These are phyloP conservation scores for Penicillium atrosanguineum DNA, from an alignment of 495 filamentous ascomycete species.

Conservation along the genomic window DNA sequence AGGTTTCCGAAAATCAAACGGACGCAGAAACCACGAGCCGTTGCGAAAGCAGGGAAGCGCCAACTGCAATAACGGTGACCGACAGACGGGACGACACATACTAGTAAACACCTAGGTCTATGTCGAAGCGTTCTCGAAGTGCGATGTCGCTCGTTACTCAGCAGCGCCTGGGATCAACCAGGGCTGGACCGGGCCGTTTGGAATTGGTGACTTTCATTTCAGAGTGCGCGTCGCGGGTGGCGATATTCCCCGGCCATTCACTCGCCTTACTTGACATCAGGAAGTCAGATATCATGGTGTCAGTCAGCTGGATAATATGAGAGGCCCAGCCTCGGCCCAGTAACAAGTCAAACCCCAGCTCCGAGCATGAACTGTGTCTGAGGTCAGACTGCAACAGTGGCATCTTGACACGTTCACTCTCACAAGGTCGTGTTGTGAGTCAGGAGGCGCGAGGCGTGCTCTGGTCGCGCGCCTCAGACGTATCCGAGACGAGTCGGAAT, in stretches of 20 bases:
- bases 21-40: not conserved
- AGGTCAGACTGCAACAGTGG: conserved; percentile 8
- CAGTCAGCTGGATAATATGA: not conserved
- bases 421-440: conserved; percentile 7
- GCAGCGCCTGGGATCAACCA: not conserved
- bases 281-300: no score
- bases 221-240: conserved; percentile 1
- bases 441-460: conserved; percentile 3
- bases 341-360: not conserved
- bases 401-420: conserved; percentile 1
- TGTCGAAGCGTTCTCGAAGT: conserved; percentile 18
- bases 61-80: conserved; percentile 11
- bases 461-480: not conserved
- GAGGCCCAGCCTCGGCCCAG: not conserved
- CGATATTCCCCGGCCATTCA: not conserved
- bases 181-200: not conserved
- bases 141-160: not conserved
- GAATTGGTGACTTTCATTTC: not conserved
- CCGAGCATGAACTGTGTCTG: not conserved
- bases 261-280: not conserved
- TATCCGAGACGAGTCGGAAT: conserved; percentile 10
- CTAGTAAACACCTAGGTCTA: not conserved
- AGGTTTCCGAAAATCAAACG: not conserved
- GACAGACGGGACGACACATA: conserved; percentile 10
- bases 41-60: conserved; percentile 6